Base-by-base conservation (phyloP, 208 protist genomes). In the Leishmania tropica region DNA sequence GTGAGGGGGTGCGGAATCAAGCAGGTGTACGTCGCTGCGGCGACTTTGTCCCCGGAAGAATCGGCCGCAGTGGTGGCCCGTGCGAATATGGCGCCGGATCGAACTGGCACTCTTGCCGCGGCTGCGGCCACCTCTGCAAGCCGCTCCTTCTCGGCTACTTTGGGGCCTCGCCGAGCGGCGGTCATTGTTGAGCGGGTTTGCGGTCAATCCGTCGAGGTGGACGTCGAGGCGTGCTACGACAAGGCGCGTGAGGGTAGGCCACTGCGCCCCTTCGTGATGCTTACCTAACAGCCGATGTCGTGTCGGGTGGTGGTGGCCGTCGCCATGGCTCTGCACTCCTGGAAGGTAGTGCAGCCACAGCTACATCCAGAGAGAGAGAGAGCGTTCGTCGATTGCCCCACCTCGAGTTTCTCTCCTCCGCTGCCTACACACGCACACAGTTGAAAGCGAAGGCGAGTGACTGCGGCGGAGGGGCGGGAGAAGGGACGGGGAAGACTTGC, bases 1-100 rank as follows among this genome's bases (percentile, higher is more conserved):
- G 45, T 96, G 47, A 80, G 79, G 2, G 92, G 92, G 0, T 96
- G 92, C 60, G 92, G 92, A 28, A 83, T 96, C 71, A 85, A 73
- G 60, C 85, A 96, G 58, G 79, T 94, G 21, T 91, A 87, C 75
- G 87, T 94, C 11, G 77, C 82, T 3, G n/a, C 76, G 0, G 31
- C 13, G 10, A 37, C 56, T 24, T 24, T 58, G 13, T 48, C 64
- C 1, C 40, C 64, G 1, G 62, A 4, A 24, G 75, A n/a, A 51
- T 64, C 51, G 21, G 48, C 54, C 53, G 48, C 21, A 45, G 10
- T n/a, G 60, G n/a, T 17, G 35, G 37, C 19, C 45, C 37, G 10
- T 37, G 42, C 76, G 15, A 73, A 40, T 53, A 58, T 21, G 73
- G 51, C 19, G 42, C 19, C 13, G 51, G 42, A 21, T 31, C 45